Percentiles rank a stretch among this genome's conserved stretches.
These are phyloP conservation scores for Mucor mucedo DNA, from an alignment of 371 early-diverging fungal genomes.

Conservation along the genomic window DNA sequence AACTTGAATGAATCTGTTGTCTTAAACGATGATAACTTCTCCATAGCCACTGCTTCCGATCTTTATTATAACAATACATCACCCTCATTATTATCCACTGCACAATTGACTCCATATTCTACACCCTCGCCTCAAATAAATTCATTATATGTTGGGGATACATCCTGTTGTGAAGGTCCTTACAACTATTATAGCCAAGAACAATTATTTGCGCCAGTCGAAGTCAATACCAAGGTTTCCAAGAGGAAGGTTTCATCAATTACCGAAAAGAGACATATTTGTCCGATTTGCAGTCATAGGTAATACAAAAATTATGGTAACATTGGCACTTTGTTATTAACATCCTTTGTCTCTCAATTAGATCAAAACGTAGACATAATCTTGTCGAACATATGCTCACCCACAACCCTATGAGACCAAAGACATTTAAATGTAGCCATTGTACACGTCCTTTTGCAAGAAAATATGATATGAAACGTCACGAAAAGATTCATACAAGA, in stretches of 20 bases:
- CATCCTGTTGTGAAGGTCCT: neutral
- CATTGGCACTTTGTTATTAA: neutral
- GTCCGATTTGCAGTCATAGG: conserved; percentile 37
- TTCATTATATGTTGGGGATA: neutral
- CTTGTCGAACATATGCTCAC: conserved; percentile 40
- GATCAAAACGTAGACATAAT: conserved; percentile 43
- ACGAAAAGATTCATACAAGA: conserved; percentile 41
- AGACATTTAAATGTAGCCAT: conserved; percentile 26
- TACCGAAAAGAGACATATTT: conserved; percentile 32
- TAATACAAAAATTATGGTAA: conserved; percentile 7
- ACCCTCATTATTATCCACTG: neutral
- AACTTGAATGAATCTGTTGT: neutral
- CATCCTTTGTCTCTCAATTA: neutral
- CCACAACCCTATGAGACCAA: conserved; percentile 37
- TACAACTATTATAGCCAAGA: neutral
- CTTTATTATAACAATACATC: conserved; percentile 5
- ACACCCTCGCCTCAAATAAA: conserved; percentile 12
- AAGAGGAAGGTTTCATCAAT: neutral
- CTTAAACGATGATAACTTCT: conserved; percentile 25
- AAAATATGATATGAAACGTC: conserved; percentile 43
- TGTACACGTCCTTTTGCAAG: conserved; percentile 37
- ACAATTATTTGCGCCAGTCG: neutral
- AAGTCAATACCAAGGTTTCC: neutral
- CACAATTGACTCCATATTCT: neutral
- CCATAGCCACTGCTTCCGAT: conserved; percentile 22